Evolutionary conservation across 1,284 basidiomycete genomes (phyloP).

Genomic region (Stereum hirsutum): DNA sequence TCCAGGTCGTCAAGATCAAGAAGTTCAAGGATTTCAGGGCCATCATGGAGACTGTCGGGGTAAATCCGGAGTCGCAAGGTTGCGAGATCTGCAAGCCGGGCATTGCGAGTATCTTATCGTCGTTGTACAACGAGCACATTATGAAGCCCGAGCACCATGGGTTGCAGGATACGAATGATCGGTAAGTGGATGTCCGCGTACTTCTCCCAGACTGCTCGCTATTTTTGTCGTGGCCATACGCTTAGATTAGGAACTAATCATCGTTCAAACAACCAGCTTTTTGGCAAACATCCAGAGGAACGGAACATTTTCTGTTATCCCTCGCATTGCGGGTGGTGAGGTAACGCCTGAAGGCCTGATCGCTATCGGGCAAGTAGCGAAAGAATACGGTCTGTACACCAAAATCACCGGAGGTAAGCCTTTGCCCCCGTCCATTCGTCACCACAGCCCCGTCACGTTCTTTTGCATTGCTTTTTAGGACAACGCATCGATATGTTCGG

Average conservation of each 20-base stretch:
- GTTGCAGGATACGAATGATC: slow-evolving; percentile 1
- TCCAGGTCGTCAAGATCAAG: not conserved
- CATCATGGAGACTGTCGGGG: not conserved
- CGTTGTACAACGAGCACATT: slow-evolving; percentile 1
- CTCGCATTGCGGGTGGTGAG: slow-evolving; percentile 1
- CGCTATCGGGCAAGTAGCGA: not conserved
- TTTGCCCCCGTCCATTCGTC: too few relatives aligned
- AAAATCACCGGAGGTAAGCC: not conserved
- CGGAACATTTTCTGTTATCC: slow-evolving; percentile 1
- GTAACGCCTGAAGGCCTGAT: not conserved
- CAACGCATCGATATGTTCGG: slow-evolving; percentile 2
- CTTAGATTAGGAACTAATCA: not conserved
- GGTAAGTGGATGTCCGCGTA: too few relatives aligned
- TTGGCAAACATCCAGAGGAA: not conserved
- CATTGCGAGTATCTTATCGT: not conserved
- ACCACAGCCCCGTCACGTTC: too few relatives aligned
- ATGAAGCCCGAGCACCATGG: not conserved
- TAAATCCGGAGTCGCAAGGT: not conserved
- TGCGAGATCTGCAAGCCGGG: slow-evolving; percentile 1
- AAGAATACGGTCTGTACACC: not conserved
- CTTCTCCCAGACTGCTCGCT: too few relatives aligned
- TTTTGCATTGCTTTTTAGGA: too few relatives aligned
- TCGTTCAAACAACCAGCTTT: not conserved
- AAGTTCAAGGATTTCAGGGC: not conserved
- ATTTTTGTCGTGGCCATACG: not conserved